Conservation (phyloP, 371 early-diverging fungal genomes). For the Basidiobolus meristosporus region DNA sequence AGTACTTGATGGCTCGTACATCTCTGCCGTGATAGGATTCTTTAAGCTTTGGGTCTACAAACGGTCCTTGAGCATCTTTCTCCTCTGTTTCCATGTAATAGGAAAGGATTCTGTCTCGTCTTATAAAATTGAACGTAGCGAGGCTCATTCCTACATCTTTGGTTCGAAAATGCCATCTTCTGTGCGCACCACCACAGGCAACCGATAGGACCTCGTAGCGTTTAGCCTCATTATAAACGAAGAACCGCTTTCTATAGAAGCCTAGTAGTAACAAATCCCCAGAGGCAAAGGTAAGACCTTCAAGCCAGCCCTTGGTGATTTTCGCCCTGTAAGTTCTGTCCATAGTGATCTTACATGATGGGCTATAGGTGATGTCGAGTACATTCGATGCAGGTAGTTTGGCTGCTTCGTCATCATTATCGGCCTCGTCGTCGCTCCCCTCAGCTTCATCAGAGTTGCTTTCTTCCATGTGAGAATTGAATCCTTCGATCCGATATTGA, state of each 20-base stretch:
- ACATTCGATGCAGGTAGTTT: conserved; percentile 3
- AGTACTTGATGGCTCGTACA: neutral
- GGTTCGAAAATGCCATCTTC: conserved; percentile 23
- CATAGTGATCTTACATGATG: conserved; percentile 4
- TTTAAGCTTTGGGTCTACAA: too few relatives aligned
- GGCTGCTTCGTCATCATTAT: conserved; percentile 3
- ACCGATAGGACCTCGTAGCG: conserved; percentile 34
- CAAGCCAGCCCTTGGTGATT: conserved; percentile 55
- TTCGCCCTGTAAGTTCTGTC: conserved; percentile 35
- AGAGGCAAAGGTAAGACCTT: conserved; percentile 20
- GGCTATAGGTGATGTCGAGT: neutral
- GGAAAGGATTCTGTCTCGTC: conserved; percentile 15
- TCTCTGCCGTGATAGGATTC: neutral
- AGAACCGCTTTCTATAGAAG: conserved; percentile 47
- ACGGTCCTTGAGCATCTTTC: neutral
- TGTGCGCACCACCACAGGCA: conserved; percentile 30
- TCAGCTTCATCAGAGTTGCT: conserved; percentile 6
- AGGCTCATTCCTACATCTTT: conserved; percentile 15
- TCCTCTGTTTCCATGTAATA: neutral
- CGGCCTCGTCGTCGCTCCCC: conserved; percentile 5
- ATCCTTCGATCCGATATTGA: conserved; percentile 25
- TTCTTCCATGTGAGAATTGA: conserved; percentile 2
- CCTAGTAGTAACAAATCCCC: conserved; percentile 40
- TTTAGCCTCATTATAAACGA: conserved; percentile 48
- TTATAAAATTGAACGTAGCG: conserved; percentile 23